phyloP scores from a whole-genome alignment of 2,329 filamentous ascomycete genomes.

The Trichoderma hamatum region DNA sequence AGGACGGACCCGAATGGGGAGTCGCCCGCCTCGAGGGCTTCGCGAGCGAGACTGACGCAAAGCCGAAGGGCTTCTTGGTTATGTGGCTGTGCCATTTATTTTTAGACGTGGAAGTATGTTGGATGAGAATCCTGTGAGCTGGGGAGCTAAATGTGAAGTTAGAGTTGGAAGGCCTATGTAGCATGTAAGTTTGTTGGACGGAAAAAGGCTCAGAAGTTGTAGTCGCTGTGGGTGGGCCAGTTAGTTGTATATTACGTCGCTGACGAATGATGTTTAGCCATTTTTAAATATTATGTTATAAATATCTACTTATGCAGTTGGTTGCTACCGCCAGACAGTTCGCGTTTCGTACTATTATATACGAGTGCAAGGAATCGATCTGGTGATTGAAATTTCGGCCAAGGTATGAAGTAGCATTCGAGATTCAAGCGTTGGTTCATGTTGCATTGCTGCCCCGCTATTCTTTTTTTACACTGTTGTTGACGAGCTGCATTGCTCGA shows the following conservation, averaged over 20 bases:
- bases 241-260: not conserved
- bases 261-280: not conserved
- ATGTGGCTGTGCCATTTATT: slow-evolving; percentile 4
- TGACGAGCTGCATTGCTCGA: too few species aligned
- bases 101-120: not conserved
- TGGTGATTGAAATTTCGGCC: too few species aligned
- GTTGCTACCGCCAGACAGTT: too few species aligned
- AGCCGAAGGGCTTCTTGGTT: slow-evolving; percentile 14
- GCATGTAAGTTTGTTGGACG: too few species aligned
- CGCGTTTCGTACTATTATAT: too few species aligned
- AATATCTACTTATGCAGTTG: too few species aligned
- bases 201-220: not conserved
- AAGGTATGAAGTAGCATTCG: too few species aligned
- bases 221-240: not conserved
- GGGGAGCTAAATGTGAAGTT: not conserved
- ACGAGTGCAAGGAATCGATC: too few species aligned
- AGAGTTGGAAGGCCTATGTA: not conserved
- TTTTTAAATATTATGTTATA: not conserved
- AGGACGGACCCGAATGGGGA: slow-evolving; percentile 44
- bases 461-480: too few species aligned
- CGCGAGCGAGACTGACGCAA: slow-evolving; percentile 33
- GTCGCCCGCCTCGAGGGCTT: slow-evolving; percentile 44
- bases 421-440: too few species aligned
- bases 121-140: not conserved
- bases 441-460: too few species aligned